A percentile compares a stretch with the other conserved stretches of the same genome.
Evolutionary conservation across 805 yeast species (phyloP).

Genomic region (Lipomyces orientalis): DNA sequence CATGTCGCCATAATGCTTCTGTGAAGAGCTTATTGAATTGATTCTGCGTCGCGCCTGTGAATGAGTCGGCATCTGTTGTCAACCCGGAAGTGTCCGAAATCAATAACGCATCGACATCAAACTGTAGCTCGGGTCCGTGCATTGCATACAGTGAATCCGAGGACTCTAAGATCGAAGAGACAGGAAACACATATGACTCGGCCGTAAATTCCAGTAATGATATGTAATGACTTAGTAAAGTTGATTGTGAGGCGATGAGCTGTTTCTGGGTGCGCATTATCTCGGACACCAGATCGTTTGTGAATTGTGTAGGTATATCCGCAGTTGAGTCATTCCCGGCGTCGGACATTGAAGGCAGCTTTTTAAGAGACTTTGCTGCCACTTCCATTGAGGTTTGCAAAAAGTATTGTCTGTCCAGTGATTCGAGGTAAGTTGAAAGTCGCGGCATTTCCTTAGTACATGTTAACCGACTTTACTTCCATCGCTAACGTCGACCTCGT

Average conservation of each 20-base stretch:
- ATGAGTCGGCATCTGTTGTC: neutral
- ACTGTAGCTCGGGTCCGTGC: neutral
- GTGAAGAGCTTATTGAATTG: neutral
- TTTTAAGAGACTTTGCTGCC: neutral
- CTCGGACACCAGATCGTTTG: neutral
- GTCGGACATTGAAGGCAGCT: neutral
- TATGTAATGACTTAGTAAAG: constrained; percentile 12
- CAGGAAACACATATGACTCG: constrained; percentile 25
- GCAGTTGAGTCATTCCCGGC: neutral
- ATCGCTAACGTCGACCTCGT: neutral
- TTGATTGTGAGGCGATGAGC: constrained; percentile 14
- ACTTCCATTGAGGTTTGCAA: neutral
- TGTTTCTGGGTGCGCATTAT: constrained; percentile 10
- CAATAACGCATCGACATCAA: constrained; percentile 16
- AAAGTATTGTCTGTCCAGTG: neutral
- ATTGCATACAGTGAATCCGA: neutral
- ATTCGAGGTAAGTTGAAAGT: neutral
- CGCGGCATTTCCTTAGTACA: neutral
- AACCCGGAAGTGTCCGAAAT: neutral
- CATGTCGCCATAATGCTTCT: neutral
- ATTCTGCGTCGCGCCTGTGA: neutral
- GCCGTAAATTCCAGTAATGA: constrained; percentile 16
- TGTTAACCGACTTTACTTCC: neutral
- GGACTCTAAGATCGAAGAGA: constrained; percentile 9
- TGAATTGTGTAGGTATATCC: neutral